Evolutionary conservation across 1,284 basidiomycete genomes (phyloP).

Genomic region (Trichosporon inkin): DNA sequence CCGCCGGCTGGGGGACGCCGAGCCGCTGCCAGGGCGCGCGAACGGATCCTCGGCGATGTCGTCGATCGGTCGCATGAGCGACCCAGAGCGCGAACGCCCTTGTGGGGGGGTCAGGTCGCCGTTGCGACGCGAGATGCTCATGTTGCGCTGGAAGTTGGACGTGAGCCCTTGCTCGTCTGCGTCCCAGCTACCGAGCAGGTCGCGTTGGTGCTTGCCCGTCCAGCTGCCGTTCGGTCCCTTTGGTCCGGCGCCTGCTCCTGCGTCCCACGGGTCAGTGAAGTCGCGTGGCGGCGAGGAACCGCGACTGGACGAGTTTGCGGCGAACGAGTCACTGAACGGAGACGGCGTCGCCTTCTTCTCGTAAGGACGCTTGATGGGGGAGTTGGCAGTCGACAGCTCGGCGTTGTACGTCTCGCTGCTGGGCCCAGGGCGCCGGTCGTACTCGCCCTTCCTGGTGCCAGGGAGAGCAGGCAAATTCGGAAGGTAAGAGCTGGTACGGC

Average conservation of each 20-base stretch:
- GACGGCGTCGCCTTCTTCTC: constrained; percentile 21
- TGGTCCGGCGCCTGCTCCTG: constrained; percentile 5
- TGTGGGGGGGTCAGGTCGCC: no score
- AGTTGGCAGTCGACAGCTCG: constrained; percentile 3
- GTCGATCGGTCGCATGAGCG: constrained; percentile 13
- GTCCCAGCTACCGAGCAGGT: constrained; percentile 40
- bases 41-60: constrained; percentile 17
- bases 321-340: constrained; percentile 20
- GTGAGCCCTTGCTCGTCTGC: constrained; percentile 35
- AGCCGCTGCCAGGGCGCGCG: neutral
- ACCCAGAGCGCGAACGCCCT: constrained; percentile 1
- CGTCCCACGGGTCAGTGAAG: neutral
- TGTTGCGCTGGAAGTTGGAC: constrained; percentile 26
- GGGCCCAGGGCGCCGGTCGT: constrained; percentile 21
- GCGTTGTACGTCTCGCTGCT: constrained; percentile 43
- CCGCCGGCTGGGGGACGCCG: neutral
- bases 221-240: constrained; percentile 5
- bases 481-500: constrained; percentile 29
- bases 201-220: constrained; percentile 11
- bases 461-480: constrained; percentile 19
- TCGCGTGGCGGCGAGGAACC: constrained; percentile 4
- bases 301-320: neutral
- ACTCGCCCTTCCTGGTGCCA: constrained; percentile 8
- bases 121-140: constrained; percentile 14
- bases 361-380: constrained; percentile 16